These are phyloP conservation scores for Naganishia liquefaciens DNA, from an alignment of 1,284 basidiomycete species.

Conservation along the genomic window DNA sequence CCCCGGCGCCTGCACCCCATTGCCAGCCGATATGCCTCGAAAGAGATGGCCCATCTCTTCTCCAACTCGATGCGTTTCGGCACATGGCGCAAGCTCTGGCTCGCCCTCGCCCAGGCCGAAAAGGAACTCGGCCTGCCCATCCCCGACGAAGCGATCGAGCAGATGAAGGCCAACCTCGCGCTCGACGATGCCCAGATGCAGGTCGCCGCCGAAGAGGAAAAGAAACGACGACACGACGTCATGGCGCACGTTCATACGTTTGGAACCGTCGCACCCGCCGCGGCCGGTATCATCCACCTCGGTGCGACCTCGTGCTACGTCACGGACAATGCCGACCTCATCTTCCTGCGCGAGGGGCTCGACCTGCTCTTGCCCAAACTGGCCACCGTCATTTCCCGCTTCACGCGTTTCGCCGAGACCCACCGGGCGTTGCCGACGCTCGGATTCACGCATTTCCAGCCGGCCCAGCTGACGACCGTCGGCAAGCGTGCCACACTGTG, in stretches of 20 bases:
- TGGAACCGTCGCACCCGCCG: conserved; percentile 87
- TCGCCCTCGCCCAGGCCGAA: conserved; percentile 93
- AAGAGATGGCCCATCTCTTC: conserved; percentile 97
- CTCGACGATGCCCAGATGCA: conserved; percentile 89
- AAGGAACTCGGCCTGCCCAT: conserved; percentile 92
- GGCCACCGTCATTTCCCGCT: conserved; percentile 82
- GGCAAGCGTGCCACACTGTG: conserved; percentile 98
- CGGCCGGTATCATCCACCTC: conserved; percentile 96
- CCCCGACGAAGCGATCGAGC: conserved; percentile 82
- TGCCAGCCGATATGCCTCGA: conserved; percentile 92
- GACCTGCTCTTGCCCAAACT: conserved; percentile 84
- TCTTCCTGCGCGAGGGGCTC: conserved; percentile 88
- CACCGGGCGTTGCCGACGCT: conserved; percentile 81
- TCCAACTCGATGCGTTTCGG: conserved; percentile 88
- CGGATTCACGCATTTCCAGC: conserved; percentile 99
- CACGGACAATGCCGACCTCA: conserved; percentile 97
- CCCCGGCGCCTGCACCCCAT: too few relatives aligned
- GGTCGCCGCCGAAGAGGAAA: conserved; percentile 90
- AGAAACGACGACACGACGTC: conserved; percentile 96
- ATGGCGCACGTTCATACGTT: conserved; percentile 99
- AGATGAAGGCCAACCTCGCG: conserved; percentile 91
- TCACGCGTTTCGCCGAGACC: conserved; percentile 72
- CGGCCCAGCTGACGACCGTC: conserved; percentile 96
- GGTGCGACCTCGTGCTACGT: conserved; percentile 99
- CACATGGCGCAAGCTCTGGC: conserved; percentile 96